Evolutionary conservation across 2,329 filamentous ascomycete genomes (phyloP), one percentile per base, ranked within the genome.

Genomic region (Apiospora sp.): DNA sequence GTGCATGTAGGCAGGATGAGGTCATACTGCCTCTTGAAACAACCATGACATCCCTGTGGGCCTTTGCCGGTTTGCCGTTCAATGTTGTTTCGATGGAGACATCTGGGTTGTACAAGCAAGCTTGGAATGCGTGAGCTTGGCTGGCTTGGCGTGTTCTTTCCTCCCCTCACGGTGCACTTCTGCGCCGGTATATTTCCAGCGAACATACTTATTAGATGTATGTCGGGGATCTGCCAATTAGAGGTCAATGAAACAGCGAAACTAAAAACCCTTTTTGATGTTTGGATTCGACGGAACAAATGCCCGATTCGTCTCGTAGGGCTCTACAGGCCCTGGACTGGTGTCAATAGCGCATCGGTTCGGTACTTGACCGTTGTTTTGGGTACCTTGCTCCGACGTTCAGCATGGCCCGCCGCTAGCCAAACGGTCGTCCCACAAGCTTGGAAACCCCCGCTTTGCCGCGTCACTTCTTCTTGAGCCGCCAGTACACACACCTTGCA

Each of bases 21-120:
- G 68, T 70, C 68, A 70, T 70, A 4, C 16, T 43, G 34, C 30
- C 68, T 58, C 48, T 70, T 70, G 68, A 70, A 70, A 70, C 68
- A 54, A 64, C 58, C 58, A 64, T 64, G 58, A 64, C 58, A 64
- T 37, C 44, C 67, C 19, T 34, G 48, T 51, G 48, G 68, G 68
- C 68, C 37, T 41, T 70, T 70, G 68, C 68, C 68, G 68, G 48
- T 41, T 58, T 51, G 48, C 68, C 68, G 68, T 70, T 27, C 16
- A 37, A 8, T 69, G 68, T 46, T 51, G 68, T 46, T 51, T 41
- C 68, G 16, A 70, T 51, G 68, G 48, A 22, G 46, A 41, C 46
- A 41, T 19, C 61, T 41, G 34, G 16, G 1, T 16, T 41, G 54
- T 12, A 27, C 19, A n/a, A 48, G 46, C 54, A 61, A 61, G 54